Evolutionary conservation across 495 filamentous ascomycete species (phyloP), one percentile per base, ranked within the genome.

Genomic region (Aspergillus funiculosus): DNA sequence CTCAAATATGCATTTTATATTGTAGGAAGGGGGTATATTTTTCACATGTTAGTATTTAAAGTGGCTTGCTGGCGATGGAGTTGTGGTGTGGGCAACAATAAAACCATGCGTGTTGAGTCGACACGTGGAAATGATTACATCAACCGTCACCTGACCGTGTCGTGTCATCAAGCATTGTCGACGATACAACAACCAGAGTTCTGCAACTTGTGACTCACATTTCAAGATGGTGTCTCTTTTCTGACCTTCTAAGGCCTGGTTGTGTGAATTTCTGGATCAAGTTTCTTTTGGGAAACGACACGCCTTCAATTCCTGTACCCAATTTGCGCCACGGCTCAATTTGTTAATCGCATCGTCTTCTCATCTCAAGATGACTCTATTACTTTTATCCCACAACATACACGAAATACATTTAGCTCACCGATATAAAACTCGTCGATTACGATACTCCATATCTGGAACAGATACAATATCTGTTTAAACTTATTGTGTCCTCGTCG

Each of bases 321-420:
- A 25, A 35, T 9, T 26, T 26, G 21, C 9, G 14, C 11, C 22
- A 17, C 40, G 1, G 21, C 15, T 14, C 28, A 39, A 28, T 15
- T n/a, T 30, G 21, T 9, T 29, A 36, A 19, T 27, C 22, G 28
- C 13, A 15, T 28, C 3, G 7, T 47, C 8, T 5, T 42, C 17
- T 37, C 19, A 19, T 21, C 53, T 43, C 50, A 57, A 57, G 34
- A 57, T 57, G 54, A 52, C 49, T 57, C 14, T 53, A 52, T 42
- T 43, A 57, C 37, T 43, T 21, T 6, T 22, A 39, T 26, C 28
- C 11, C 32, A 45, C 24, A 39, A 5, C 38, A 39, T 47, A 37
- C 25, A 26, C 26, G 28, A 46, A 50, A 42, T 21, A 48, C 18
- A 35, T 7, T 13, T 48, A 36, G 7, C 39, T 31, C 39, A 24